A percentile compares a stretch with the other conserved stretches of the same genome.
Conservation (phyloP, 75 land plant genomes). For the Cryptomeria japonica region DNA sequence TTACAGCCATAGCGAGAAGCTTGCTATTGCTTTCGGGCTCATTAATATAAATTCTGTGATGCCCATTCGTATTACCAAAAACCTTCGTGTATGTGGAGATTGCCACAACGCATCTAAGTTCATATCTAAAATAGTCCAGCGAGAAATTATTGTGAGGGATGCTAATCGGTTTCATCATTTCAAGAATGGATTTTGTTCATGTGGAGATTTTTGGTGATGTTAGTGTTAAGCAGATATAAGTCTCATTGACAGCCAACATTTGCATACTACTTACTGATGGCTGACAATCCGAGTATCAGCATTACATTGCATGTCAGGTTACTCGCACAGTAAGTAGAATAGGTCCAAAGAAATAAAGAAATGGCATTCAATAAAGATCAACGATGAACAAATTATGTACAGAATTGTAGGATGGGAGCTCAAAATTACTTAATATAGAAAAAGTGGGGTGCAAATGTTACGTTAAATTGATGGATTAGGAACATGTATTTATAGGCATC, state of each 20-base stretch:
- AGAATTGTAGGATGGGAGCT: not conserved
- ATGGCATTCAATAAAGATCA: not conserved
- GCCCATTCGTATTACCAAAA: conserved; percentile 18
- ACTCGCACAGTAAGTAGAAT: not conserved
- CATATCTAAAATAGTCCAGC: conserved; percentile 12
- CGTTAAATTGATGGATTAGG: no score
- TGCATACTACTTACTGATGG: not conserved
- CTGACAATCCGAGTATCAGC: not conserved
- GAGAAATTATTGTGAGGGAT: conserved; percentile 28
- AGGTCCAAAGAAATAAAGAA: not conserved
- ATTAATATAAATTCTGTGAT: conserved; percentile 13
- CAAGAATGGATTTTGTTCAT: conserved; percentile 27
- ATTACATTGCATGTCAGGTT: not conserved
- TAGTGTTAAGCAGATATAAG: conserved; percentile 17
- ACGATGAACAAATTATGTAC: not conserved
- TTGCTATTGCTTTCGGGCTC: conserved; percentile 30
- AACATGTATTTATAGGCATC: no score
- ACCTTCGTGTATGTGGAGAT: conserved; percentile 18
- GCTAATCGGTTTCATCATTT: conserved; percentile 24
- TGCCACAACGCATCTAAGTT: conserved; percentile 26
- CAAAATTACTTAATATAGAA: no score
- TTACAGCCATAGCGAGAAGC: conserved; percentile 22
- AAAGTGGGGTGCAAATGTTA: no score
- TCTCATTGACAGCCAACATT: not conserved
- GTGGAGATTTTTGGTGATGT: conserved; percentile 17